phyloP scores from a whole-genome alignment of 1,284 basidiomycete genomes.

The Cryptococcus sp. region DNA sequence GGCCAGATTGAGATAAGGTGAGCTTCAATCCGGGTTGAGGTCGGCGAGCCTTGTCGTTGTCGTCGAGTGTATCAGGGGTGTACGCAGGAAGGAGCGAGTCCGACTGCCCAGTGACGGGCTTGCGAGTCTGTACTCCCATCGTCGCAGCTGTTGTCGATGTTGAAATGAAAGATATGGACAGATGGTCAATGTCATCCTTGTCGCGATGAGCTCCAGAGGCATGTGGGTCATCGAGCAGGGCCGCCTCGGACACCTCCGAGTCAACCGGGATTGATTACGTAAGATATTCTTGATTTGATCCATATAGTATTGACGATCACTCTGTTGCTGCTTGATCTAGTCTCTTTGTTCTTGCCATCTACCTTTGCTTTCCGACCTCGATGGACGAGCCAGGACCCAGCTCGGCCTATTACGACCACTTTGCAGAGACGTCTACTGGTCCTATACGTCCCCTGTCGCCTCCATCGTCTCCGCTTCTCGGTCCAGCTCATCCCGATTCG shows the following conservation, averaged over 20 bases:
- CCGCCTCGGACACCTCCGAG: too few species aligned
- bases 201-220: too few species aligned
- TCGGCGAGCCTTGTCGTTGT: background rate
- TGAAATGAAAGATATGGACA: too few species aligned
- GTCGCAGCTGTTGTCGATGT: background rate
- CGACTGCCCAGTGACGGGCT: background rate
- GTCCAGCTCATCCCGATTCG: conserved; percentile 2
- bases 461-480: conserved; percentile 22
- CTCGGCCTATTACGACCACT: conserved; percentile 33
- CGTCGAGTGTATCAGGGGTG: background rate
- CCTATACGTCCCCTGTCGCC: conserved; percentile 30
- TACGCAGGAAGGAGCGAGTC: background rate
- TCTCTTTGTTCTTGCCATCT: background rate
- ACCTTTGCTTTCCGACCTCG: background rate
- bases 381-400: conserved; percentile 41
- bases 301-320: background rate
- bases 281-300: background rate
- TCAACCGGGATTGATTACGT: background rate
- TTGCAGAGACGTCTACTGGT: conserved; percentile 29
- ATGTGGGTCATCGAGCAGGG: too few species aligned
- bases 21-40: background rate
- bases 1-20: background rate
- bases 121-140: background rate
- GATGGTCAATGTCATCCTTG: too few species aligned
- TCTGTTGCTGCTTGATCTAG: background rate